These are phyloP conservation scores for Populus tomentosa DNA, from an alignment of 441 rosid species.

Conservation along the genomic window DNA sequence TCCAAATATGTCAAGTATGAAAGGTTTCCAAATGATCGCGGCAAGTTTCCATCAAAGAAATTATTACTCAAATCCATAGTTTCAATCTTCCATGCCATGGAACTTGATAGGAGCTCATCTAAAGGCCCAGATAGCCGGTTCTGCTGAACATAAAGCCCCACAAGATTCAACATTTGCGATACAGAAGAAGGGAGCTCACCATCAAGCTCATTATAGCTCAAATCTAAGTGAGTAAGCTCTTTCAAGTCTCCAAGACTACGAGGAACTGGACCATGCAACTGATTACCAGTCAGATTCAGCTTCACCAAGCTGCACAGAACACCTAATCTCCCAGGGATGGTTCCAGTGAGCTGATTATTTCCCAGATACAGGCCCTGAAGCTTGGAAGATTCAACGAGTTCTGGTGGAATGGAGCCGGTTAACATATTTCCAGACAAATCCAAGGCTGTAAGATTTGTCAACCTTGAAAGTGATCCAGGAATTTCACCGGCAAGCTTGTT, in stretches of 20 bases:
- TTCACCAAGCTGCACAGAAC: slow-evolving; percentile 60
- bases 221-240: slow-evolving; percentile 76
- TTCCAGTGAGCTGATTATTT: slow-evolving; percentile 63
- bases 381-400: slow-evolving; percentile 48
- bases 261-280: slow-evolving; percentile 57
- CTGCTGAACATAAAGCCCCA: slow-evolving; percentile 68
- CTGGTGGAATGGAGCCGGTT: slow-evolving; percentile 56
- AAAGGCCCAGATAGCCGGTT: slow-evolving; percentile 57
- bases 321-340: slow-evolving; percentile 67
- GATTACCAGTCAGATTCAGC: slow-evolving; percentile 69
- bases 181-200: slow-evolving; percentile 67
- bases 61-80: slow-evolving; percentile 64
- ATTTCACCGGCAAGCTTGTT: slow-evolving; percentile 68
- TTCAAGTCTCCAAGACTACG: slow-evolving; percentile 59
- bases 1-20: slow-evolving; percentile 68
- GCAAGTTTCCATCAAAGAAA: slow-evolving; percentile 46
- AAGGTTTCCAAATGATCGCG: slow-evolving; percentile 57
- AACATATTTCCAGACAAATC: slow-evolving; percentile 68
- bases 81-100: slow-evolving; percentile 67
- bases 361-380: slow-evolving; percentile 86
- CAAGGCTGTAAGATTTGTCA: slow-evolving; percentile 63
- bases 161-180: slow-evolving; percentile 60
- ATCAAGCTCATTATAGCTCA: slow-evolving; percentile 59
- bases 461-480: slow-evolving; percentile 60
- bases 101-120: slow-evolving; percentile 39